Conservation (phyloP, 108 stramenopile genomes). For the Nitzschia sp. region DNA sequence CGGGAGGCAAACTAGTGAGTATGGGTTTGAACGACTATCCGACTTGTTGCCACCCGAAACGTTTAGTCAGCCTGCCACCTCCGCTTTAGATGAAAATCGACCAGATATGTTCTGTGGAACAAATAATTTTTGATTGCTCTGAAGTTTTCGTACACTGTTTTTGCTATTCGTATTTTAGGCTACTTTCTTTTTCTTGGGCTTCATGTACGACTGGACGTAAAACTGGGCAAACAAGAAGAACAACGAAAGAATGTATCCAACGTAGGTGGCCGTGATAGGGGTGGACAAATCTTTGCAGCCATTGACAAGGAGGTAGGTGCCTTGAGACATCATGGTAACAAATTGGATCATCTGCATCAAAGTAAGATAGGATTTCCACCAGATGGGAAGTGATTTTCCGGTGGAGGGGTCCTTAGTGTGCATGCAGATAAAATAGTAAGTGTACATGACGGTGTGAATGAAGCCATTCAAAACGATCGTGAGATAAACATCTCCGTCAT, state of each 20-base stretch:
- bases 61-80: too few relatives aligned
- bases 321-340: slow-evolving; percentile 97
- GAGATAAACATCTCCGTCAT: slow-evolving; percentile 96
- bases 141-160: too few relatives aligned
- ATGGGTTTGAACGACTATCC: too few relatives aligned
- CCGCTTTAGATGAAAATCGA: too few relatives aligned
- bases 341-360: slow-evolving; percentile 97
- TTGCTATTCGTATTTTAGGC: too few relatives aligned
- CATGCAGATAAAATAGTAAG: slow-evolving; percentile 99
- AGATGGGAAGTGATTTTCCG: slow-evolving; percentile 92
- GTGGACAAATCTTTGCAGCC: slow-evolving; percentile 69
- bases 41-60: too few relatives aligned
- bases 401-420: slow-evolving; percentile 90
- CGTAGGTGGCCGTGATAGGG: slow-evolving; percentile 79
- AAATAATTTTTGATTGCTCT: too few relatives aligned
- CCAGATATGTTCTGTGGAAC: too few relatives aligned
- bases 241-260: slow-evolving; percentile 94
- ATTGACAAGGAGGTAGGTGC: slow-evolving; percentile 71
- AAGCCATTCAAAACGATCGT: slow-evolving; percentile 97
- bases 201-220: slow-evolving; percentile 92
- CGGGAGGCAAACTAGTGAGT: too few relatives aligned
- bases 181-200: slow-evolving; percentile 85
- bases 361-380: slow-evolving; percentile 97
- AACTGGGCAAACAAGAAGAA: slow-evolving; percentile 97
- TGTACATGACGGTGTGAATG: slow-evolving; percentile 99